These are phyloP conservation scores for Diaporthe longicolla DNA, from an alignment of 2,329 filamentous ascomycete genomes.

Conservation along the genomic window DNA sequence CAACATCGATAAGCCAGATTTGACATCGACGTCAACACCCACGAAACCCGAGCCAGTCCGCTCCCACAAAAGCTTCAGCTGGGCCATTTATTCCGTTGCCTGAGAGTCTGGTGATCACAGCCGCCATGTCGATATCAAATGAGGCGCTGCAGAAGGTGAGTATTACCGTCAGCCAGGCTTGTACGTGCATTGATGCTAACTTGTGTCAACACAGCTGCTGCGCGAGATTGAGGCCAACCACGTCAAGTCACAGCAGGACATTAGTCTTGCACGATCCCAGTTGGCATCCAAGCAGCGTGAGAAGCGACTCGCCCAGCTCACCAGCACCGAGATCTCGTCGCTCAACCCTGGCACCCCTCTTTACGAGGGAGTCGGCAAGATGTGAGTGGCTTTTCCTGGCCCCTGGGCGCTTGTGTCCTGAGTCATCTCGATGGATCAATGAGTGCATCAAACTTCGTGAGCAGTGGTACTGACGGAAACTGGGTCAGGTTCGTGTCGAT, in stretches of 20 bases:
- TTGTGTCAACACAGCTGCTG: slow-evolving; percentile 75
- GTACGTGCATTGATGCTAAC: background rate
- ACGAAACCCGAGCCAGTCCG: background rate
- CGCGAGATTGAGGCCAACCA: slow-evolving; percentile 96
- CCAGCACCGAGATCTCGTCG: slow-evolving; percentile 83
- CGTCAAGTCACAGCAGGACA: slow-evolving; percentile 90
- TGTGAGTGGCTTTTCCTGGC: slow-evolving; percentile 70
- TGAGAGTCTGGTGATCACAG: background rate
- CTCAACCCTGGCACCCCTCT: slow-evolving; percentile 83
- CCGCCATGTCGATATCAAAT: slow-evolving; percentile 87
- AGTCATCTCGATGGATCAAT: slow-evolving; percentile 26
- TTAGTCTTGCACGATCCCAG: slow-evolving; percentile 86
- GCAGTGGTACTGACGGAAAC: slow-evolving; percentile 16
- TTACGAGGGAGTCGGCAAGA: slow-evolving; percentile 97
- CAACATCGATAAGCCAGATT: slow-evolving; percentile 8
- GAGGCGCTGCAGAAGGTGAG: slow-evolving; percentile 92
- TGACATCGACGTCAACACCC: slow-evolving; percentile 1
- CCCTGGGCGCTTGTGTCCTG: background rate
- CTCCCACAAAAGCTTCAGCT: background rate
- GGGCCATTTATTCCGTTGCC: background rate
- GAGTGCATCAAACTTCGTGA: slow-evolving; percentile 24
- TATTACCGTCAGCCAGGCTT: background rate
- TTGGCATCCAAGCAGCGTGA: slow-evolving; percentile 90
- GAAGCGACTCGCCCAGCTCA: slow-evolving; percentile 89
- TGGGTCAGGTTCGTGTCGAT: slow-evolving; percentile 85